These are phyloP conservation scores for Solanum dulcamara DNA, from an alignment of 257 asterid genomes.

Conservation along the genomic window DNA sequence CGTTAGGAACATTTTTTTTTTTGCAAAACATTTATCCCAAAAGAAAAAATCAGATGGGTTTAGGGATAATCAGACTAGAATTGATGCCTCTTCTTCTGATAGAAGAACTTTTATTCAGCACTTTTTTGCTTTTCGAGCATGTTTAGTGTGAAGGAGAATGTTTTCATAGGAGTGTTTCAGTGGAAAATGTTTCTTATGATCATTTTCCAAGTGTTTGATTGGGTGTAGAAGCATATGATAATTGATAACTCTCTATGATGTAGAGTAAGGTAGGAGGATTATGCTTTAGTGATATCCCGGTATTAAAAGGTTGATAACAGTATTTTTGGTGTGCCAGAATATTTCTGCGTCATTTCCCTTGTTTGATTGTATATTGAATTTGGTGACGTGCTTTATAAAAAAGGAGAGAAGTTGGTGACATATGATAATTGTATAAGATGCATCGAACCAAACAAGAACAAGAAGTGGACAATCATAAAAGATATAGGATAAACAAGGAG, in stretches of 20 bases:
- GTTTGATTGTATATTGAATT: background rate
- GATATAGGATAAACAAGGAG: background rate
- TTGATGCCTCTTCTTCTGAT: background rate
- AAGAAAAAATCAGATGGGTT: background rate
- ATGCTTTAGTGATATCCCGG: background rate
- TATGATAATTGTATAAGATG: background rate
- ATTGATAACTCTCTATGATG: background rate
- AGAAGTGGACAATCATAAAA: background rate
- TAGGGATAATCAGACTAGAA: background rate
- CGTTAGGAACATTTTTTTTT: background rate
- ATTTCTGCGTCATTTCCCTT: background rate
- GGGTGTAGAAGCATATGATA: background rate
- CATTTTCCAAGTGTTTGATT: background rate
- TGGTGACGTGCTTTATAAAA: background rate
- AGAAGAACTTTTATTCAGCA: background rate
- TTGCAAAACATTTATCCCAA: background rate
- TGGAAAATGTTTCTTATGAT: background rate
- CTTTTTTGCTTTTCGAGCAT: background rate
- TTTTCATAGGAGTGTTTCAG: background rate
- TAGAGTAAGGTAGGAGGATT: background rate
- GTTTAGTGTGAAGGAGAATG: background rate
- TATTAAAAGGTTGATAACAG: background rate
- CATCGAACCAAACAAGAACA: background rate
- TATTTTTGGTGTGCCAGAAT: background rate
- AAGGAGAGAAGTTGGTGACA: background rate